A percentile compares a stretch with the other conserved stretches of the same genome.
Conservation (phyloP, 202 grass and related monocot genomes). For the Schoenoplectus triqueter region DNA sequence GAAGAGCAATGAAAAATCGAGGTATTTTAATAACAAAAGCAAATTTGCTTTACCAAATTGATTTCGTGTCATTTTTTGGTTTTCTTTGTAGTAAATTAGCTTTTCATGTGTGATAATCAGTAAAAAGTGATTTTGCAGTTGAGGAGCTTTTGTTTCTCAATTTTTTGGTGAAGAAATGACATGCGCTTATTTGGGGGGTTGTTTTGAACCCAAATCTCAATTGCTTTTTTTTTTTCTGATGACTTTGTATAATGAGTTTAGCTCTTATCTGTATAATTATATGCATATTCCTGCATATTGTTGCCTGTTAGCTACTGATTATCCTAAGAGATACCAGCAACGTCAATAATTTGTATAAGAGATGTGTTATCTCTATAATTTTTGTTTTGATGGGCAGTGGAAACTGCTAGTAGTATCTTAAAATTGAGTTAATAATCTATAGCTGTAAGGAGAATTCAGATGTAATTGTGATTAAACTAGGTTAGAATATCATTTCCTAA, state of each 20-base stretch:
- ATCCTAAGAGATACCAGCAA: neutral
- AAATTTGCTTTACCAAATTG: constrained; percentile 7
- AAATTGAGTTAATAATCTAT: neutral
- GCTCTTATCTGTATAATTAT: constrained; percentile 19
- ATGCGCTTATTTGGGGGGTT: neutral
- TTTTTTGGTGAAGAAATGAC: neutral
- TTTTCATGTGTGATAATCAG: constrained; percentile 15
- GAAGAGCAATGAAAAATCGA: constrained; percentile 50
- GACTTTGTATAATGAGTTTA: constrained; percentile 12
- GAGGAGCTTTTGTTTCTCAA: neutral
- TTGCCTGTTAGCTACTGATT: neutral
- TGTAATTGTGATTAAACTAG: neutral
- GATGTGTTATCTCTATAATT: neutral
- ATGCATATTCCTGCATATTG: neutral
- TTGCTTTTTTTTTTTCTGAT: neutral
- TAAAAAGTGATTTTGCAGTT: neutral
- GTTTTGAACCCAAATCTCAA: neutral
- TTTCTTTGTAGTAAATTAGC: constrained; percentile 24
- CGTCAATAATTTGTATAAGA: neutral
- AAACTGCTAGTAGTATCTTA: neutral
- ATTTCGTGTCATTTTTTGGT: constrained; percentile 1
- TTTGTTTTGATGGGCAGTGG: neutral
- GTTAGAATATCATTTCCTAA: neutral
- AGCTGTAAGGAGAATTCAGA: neutral
- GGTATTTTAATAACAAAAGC: neutral